Base-by-base conservation (phyloP, 164 flowering plant genomes). In the Santalum album region DNA sequence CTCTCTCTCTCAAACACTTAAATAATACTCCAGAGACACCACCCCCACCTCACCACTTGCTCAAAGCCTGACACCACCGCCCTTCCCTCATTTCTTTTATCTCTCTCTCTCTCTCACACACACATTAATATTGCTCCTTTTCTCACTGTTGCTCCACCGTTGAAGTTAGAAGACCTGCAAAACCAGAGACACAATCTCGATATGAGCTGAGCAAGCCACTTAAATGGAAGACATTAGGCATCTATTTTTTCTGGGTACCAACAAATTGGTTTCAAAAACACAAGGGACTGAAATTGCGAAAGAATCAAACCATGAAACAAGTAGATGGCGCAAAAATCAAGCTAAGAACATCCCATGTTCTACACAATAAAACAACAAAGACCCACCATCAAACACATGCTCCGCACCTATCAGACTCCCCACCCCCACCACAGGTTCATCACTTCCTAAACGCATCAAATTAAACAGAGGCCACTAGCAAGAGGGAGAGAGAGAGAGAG, bases 1-100 rank as follows among this genome's bases (percentile, higher is more conserved):
- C 52, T 17, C 14, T 4, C 42, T 38, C 42, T 38, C 42, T 4
- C 4, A 61, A 62, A 39, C 54, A 47, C 36, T 43, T n/a, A 49
- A 38, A 62, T 56, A 59, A 58, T 51, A 60, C 57, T 34, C 64
- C 53, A 58, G 51, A 40, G 50, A 54, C 62, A 58, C 67, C 57
- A 66, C 48, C 38, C 39, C 44, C 53, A 52, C 63, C 29, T 62
- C 46, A 43, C 75, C 71, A 75, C 69, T 68, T 66, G 71, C 71
- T 49, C 42, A 53, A 47, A 59, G 36, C 54, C 68, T 71, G 71
- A 68, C 78, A 71, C 72, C 57, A 54, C n/a, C n/a, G n/a, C n/a
- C n/a, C n/a, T n/a, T n/a, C n/a, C n/a, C n/a, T n/a, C n/a, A n/a
- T n/a, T n/a, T n/a, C n/a, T n/a, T n/a, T n/a, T n/a, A n/a, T n/a